phyloP scores from a whole-genome alignment of 305 asterid genomes.

The Fraxinus platypoda region DNA sequence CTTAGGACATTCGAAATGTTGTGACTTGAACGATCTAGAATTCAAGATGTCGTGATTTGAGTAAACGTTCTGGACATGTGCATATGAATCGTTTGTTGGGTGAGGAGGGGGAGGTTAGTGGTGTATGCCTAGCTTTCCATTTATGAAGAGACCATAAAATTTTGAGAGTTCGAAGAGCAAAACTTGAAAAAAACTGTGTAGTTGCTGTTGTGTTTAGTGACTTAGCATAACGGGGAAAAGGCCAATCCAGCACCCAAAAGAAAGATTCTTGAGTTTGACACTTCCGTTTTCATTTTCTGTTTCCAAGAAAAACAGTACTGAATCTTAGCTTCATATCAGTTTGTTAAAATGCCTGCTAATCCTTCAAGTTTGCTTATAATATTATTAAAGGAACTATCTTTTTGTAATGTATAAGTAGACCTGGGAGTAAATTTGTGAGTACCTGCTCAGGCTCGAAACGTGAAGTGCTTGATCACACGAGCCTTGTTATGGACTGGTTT shows the following conservation, averaged over 20 bases:
- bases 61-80: neutral
- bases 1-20: neutral
- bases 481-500: neutral
- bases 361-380: neutral
- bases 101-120: neutral
- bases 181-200: neutral
- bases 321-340: neutral
- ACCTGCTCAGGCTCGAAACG: neutral
- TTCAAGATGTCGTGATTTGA: neutral
- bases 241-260: neutral
- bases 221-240: neutral
- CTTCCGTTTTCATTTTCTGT: neutral
- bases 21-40: neutral
- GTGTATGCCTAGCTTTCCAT: slow-evolving; percentile 30
- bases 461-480: too few relatives aligned
- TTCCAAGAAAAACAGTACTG: neutral
- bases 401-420: neutral
- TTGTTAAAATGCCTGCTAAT: neutral
- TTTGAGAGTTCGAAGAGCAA: neutral
- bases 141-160: slow-evolving; percentile 27
- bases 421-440: neutral
- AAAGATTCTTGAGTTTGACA: neutral
- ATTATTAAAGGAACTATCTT: neutral
- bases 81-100: neutral
- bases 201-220: slow-evolving; percentile 19